Evolutionary conservation across 148 eudicot genomes (phyloP).

Genomic region (Nepenthes gracilis): DNA sequence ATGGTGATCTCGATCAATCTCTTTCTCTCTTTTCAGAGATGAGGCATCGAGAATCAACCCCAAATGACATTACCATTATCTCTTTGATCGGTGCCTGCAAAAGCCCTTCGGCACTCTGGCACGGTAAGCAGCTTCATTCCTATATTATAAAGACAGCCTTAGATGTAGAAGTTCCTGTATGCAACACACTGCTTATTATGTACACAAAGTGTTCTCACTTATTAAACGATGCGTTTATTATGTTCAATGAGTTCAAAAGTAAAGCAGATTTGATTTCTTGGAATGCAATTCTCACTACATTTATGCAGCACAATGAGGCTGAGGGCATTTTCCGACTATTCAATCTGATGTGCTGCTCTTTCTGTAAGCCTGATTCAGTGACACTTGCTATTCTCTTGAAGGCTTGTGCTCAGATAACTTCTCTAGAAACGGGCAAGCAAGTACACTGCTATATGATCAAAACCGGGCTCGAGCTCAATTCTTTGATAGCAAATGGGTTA

Average conservation of each 20-base stretch:
- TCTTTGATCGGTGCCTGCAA: no score
- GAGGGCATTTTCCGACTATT: conserved; percentile 21
- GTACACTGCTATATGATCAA: conserved; percentile 17
- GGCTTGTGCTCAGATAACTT: conserved; percentile 26
- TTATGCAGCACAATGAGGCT: conserved; percentile 16
- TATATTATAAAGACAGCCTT: conserved; percentile 25
- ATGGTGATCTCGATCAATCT: conserved; percentile 3
- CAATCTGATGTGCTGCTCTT: conserved; percentile 20
- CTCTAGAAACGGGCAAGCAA: conserved; percentile 31
- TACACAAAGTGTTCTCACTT: conserved; percentile 23
- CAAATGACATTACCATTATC: no score
- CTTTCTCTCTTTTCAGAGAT: no score
- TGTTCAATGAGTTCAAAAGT: conserved; percentile 19
- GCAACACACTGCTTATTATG: conserved; percentile 29
- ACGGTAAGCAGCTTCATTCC: conserved; percentile 27
- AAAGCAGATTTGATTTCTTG: conserved; percentile 29
- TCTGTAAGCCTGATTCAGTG: conserved; percentile 17
- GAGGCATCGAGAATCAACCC: no score
- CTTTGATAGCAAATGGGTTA: no score
- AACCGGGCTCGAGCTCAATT: conserved; percentile 8
- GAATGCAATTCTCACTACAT: conserved; percentile 27
- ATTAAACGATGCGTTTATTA: conserved; percentile 12
- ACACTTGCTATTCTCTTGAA: conserved; percentile 16
- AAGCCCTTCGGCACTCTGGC: conserved; percentile 10
- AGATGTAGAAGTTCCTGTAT: conserved; percentile 13